phyloP scores from a whole-genome alignment of 2,329 filamentous ascomycete genomes.

The Sphaceloma murrayae region DNA sequence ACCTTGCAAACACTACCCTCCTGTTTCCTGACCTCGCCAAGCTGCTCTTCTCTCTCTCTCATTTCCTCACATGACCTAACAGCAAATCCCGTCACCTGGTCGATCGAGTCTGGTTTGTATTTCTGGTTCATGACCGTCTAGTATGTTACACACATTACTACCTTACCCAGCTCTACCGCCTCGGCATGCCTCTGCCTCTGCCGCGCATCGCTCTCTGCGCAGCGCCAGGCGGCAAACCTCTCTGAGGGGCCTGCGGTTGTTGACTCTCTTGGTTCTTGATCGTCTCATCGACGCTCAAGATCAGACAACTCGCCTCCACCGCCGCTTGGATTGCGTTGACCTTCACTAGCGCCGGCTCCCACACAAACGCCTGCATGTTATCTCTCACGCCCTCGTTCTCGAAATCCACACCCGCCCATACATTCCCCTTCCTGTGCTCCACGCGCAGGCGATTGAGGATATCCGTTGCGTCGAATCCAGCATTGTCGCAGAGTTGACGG shows the following conservation, averaged over 20 bases:
- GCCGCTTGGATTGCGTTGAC: conserved; percentile 94
- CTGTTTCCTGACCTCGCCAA: no score
- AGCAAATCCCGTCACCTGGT: not conserved
- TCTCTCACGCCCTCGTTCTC: conserved; percentile 81
- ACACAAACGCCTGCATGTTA: conserved; percentile 93
- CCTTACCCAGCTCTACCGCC: conserved; percentile 46
- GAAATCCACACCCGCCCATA: conserved; percentile 96
- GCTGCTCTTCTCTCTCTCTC: not conserved
- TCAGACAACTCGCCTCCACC: conserved; percentile 89
- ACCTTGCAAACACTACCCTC: no score
- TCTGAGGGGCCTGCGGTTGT: conserved; percentile 67
- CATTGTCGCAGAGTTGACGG: conserved; percentile 95
- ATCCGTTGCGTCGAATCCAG: conserved; percentile 94
- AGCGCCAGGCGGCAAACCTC: conserved; percentile 54
- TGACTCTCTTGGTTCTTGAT: conserved; percentile 94
- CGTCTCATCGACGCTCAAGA: conserved; percentile 93
- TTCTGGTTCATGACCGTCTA: conserved; percentile 14
- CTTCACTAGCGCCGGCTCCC: conserved; percentile 95
- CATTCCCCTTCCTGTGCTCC: conserved; percentile 86
- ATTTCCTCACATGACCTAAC: conserved; percentile 2
- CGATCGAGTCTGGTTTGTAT: conserved; percentile 6
- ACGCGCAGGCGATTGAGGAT: conserved; percentile 94
- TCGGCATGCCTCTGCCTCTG: conserved; percentile 80
- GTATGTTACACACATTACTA: conserved; percentile 13
- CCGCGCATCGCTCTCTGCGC: conserved; percentile 82